Conservation (phyloP, 208 protist species). For the Wallacemonas sp. region DNA sequence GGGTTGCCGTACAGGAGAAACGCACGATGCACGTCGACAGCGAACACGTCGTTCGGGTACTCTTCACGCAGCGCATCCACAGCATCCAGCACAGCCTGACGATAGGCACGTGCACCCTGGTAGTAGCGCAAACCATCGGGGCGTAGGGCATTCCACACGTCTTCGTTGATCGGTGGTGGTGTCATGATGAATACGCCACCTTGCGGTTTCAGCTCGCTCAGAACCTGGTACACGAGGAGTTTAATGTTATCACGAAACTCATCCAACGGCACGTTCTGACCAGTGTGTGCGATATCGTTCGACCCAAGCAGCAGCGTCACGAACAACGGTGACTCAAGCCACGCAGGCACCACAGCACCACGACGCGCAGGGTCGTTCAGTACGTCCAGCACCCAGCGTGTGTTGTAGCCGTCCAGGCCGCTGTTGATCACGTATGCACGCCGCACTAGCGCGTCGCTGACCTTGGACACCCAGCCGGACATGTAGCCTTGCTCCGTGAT, state of each 20-base stretch:
- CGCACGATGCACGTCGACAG: slow-evolving; percentile 34
- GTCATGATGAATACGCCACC: slow-evolving; percentile 51
- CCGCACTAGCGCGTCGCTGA: slow-evolving; percentile 46
- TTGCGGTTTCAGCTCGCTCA: slow-evolving; percentile 22
- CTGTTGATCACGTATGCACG: slow-evolving; percentile 54
- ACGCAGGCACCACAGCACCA: slow-evolving; percentile 24
- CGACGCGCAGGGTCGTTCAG: slow-evolving; percentile 25
- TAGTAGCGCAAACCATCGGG: slow-evolving; percentile 11
- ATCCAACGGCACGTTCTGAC: slow-evolving; percentile 33
- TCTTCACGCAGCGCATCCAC: slow-evolving; percentile 15
- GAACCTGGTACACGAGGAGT: slow-evolving; percentile 33
- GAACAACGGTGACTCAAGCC: slow-evolving; percentile 35
- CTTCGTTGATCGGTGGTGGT: slow-evolving; percentile 37
- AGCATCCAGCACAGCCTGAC: slow-evolving; percentile 27
- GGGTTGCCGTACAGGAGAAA: slow-evolving; percentile 26
- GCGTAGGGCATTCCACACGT: slow-evolving; percentile 16
- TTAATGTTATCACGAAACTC: slow-evolving; percentile 40
- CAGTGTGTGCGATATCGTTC: slow-evolving; percentile 30
- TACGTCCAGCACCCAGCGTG: slow-evolving; percentile 43
- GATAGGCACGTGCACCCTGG: slow-evolving; percentile 26
- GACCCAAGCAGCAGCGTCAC: slow-evolving; percentile 52
- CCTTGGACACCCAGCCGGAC: slow-evolving; percentile 38
- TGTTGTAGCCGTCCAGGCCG: slow-evolving; percentile 71
- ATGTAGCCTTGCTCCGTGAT: slow-evolving; percentile 46
- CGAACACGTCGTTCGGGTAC: slow-evolving; percentile 19